These are phyloP conservation scores for Mucor racemosus DNA, from an alignment of 371 early-diverging fungal species.

Conservation along the genomic window DNA sequence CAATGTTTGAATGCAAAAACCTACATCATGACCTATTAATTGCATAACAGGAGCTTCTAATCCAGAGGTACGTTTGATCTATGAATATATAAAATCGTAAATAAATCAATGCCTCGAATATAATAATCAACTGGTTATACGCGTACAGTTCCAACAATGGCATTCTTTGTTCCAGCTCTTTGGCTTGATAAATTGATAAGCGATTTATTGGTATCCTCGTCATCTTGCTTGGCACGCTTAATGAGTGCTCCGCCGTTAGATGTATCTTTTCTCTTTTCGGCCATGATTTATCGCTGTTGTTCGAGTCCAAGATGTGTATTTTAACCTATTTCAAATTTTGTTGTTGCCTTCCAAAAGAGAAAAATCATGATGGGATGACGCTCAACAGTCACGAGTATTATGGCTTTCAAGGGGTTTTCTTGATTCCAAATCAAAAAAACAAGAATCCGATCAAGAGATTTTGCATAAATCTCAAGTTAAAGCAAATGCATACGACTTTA, in stretches of 20 bases:
- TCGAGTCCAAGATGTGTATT: not conserved
- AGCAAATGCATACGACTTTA: not conserved
- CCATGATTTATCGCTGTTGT: conserved; percentile 12
- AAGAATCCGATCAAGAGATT: no score
- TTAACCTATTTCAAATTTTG: not conserved
- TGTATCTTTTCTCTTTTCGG: conserved; percentile 33
- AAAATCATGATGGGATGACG: not conserved
- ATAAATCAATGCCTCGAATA: not conserved
- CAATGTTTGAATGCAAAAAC: not conserved
- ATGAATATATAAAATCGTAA: conserved; percentile 4
- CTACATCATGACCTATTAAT: conserved; percentile 77
- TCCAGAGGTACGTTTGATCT: conserved; percentile 84
- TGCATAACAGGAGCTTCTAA: conserved; percentile 91
- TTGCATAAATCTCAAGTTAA: not conserved
- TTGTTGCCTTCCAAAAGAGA: not conserved
- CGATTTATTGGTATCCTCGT: conserved; percentile 34
- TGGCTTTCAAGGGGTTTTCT: not conserved
- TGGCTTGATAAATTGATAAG: conserved; percentile 55
- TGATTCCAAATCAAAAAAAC: not conserved
- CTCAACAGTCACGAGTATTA: not conserved
- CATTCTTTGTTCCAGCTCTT: conserved; percentile 59
- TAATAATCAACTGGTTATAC: not conserved
- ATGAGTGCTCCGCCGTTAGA: conserved; percentile 48
- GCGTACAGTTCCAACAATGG: conserved; percentile 68
- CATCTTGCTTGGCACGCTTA: conserved; percentile 60